phyloP scores from a whole-genome alignment of 1,284 basidiomycete species.

The Cryptococcus maquisensis region DNA sequence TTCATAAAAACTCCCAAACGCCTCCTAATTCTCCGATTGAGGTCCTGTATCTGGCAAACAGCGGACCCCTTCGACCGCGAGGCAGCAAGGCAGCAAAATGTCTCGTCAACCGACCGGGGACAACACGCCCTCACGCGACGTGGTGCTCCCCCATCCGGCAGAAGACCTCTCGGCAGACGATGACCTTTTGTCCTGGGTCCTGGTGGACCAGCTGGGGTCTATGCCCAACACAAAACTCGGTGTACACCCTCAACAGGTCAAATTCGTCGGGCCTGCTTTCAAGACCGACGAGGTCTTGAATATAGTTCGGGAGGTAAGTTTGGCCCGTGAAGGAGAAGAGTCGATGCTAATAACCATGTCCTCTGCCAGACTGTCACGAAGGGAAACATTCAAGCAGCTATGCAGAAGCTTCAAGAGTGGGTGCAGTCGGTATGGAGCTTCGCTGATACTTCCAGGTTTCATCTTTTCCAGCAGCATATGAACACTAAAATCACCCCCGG shows the following conservation, averaged over 20 bases:
- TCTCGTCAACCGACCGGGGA: background rate
- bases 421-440: slow-evolving; percentile 1
- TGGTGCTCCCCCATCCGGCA: slow-evolving; percentile 33
- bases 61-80: no score
- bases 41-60: background rate
- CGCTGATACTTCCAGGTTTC: slow-evolving; percentile 21
- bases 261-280: slow-evolving; percentile 38
- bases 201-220: slow-evolving; percentile 45
- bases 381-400: slow-evolving; percentile 24
- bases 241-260: slow-evolving; percentile 46
- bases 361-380: slow-evolving; percentile 18
- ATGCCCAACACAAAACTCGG: slow-evolving; percentile 40
- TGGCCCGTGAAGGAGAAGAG: background rate
- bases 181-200: slow-evolving; percentile 45
- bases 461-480: slow-evolving; percentile 35
- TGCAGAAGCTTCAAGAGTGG: slow-evolving; percentile 30
- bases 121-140: slow-evolving; percentile 3
- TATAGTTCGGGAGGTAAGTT: slow-evolving; percentile 35
- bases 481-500: slow-evolving; percentile 26
- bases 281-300: slow-evolving; percentile 34
- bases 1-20: background rate
- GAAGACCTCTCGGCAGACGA: slow-evolving; percentile 47
- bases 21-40: background rate
- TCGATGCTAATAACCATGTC: background rate
- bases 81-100: slow-evolving; percentile 4